These are phyloP conservation scores for Cladophialophora yegresii DNA, from an alignment of 2,329 filamentous ascomycete species.

Conservation along the genomic window DNA sequence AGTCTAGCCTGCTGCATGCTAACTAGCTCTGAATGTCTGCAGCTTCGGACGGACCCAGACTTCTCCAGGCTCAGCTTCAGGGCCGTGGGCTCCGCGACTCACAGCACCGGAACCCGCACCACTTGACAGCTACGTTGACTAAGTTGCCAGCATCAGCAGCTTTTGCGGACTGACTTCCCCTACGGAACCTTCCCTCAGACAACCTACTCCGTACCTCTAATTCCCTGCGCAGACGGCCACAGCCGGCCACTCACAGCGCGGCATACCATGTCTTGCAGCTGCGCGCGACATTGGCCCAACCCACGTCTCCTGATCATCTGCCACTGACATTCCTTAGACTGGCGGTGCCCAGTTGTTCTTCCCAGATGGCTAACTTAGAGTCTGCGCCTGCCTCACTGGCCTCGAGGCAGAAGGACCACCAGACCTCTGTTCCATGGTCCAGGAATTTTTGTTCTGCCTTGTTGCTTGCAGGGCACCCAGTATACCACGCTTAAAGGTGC, in stretches of 20 bases:
- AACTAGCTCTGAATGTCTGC: conserved; percentile 9
- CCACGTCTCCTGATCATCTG: conserved; percentile 35
- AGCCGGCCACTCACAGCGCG: conserved; percentile 32
- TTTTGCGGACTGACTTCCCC: conserved; percentile 7
- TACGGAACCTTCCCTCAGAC: conserved; percentile 31
- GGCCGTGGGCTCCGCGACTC: conserved; percentile 6
- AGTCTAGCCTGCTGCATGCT: conserved; percentile 32
- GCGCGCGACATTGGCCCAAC: conserved; percentile 31
- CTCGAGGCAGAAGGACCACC: conserved; percentile 25
- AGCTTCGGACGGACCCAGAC: neutral
- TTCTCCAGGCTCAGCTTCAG: conserved; percentile 10
- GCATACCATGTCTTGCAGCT: conserved; percentile 34
- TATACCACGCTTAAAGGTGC: conserved; percentile 20
- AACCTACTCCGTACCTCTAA: conserved; percentile 16
- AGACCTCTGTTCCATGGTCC: conserved; percentile 13
- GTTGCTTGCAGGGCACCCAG: conserved; percentile 21
- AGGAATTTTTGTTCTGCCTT: conserved; percentile 30
- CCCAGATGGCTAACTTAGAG: conserved; percentile 27
- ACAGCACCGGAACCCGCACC: conserved; percentile 9
- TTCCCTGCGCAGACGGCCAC: conserved; percentile 23
- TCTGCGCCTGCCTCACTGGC: conserved; percentile 26
- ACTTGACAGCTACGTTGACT: conserved; percentile 11
- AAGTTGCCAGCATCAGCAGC: conserved; percentile 16
- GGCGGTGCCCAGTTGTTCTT: conserved; percentile 29
- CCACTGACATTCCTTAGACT: conserved; percentile 22